Evolutionary conservation across 345 rosid species (phyloP), one percentile per base, ranked within the genome.

Genomic region (Anacardium occidentale): DNA sequence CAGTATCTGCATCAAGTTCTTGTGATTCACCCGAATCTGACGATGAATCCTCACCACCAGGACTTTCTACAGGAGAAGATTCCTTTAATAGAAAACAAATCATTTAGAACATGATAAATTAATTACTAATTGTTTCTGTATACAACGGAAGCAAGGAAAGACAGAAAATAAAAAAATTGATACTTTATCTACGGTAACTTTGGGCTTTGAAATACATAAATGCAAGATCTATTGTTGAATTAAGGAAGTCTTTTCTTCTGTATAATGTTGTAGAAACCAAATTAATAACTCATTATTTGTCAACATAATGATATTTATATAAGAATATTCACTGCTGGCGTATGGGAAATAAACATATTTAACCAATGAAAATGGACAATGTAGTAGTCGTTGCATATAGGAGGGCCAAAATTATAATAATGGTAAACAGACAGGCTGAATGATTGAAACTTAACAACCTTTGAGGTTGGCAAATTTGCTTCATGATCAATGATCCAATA

Each of bases 1-100:
- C 92, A 47, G 67, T 84, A 66, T 91, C 97, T 50, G 77, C 88
- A 78, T 88, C 93, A 32, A 56, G 80, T 68, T 84, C 94, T 55
- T 75, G 79, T 51, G 90, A 87, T 74, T 91, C 96, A 56, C 75
- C 95, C 77, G 84, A 84, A 77, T 89, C 87, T 76, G 89, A 84
- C 21, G 90, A 86, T 67, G 90, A 85, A 73, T 86, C 96, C 68
- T 80, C 98, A 22, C 85, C 92, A 57, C 80, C 82, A 11, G 82
- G 93, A 76, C 97, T 91, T 73, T 86, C 91, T 5, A 69, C 77
- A 32, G 79, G 84, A 51, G 91, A 89, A 72, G 89, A 79, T 47
- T 85, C 97, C 98, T 94, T 69, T 75, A 75, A 50, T 37, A 56
- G 21, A 60, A 47, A 42, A 67, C 18, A 9, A 24, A 9, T 34